phyloP scores from a whole-genome alignment of 1,284 basidiomycete species.

The Grifola frondosa region DNA sequence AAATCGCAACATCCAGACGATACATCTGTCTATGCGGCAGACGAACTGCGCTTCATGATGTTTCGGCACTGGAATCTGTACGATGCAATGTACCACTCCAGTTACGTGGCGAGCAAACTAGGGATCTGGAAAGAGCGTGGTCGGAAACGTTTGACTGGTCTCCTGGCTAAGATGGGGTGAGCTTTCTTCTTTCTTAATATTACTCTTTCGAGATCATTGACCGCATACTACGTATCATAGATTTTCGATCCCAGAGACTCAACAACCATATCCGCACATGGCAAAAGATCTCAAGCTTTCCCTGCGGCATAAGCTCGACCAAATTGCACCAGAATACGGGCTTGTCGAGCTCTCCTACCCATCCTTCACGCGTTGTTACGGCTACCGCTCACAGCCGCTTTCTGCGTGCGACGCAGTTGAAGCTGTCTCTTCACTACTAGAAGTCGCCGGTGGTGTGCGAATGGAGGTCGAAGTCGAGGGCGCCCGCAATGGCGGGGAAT shows the following conservation, averaged over 20 bases:
- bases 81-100: slow-evolving; percentile 96
- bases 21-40: slow-evolving; percentile 72
- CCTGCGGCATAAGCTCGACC: slow-evolving; percentile 82
- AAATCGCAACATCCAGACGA: slow-evolving; percentile 74
- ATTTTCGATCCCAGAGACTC: slow-evolving; percentile 90
- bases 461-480: slow-evolving; percentile 90
- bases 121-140: slow-evolving; percentile 97
- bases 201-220: too few relatives aligned
- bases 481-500: slow-evolving; percentile 82
- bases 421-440: slow-evolving; percentile 83
- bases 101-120: slow-evolving; percentile 92
- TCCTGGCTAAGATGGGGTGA: slow-evolving; percentile 99
- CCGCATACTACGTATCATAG: too few relatives aligned
- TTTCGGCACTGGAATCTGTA: slow-evolving; percentile 98
- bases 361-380: slow-evolving; percentile 89
- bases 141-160: slow-evolving; percentile 82
- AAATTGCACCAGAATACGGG: slow-evolving; percentile 94
- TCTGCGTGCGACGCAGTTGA: slow-evolving; percentile 95
- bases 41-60: slow-evolving; percentile 91
- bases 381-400: slow-evolving; percentile 83
- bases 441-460: slow-evolving; percentile 86
- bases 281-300: slow-evolving; percentile 88
- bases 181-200: slow-evolving; percentile 26
- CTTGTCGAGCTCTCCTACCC: slow-evolving; percentile 93
- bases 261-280: slow-evolving; percentile 95